A percentile compares a stretch with the other conserved stretches of the same genome.
Evolutionary conservation across 2,329 filamentous ascomycete species (phyloP).

Genomic region (Diaporthe capsici): DNA sequence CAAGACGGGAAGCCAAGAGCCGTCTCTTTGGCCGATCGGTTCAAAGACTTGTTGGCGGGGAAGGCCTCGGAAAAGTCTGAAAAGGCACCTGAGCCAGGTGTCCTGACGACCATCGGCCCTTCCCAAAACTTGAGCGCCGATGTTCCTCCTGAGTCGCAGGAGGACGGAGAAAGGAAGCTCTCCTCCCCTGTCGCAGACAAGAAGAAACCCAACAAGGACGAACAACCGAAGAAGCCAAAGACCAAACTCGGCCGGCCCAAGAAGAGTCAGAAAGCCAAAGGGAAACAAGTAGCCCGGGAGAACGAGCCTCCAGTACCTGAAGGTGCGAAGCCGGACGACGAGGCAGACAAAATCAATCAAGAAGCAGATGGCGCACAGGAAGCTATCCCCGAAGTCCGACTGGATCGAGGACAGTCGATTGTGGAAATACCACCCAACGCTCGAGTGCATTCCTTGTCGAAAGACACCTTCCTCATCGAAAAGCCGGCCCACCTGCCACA

Average conservation of each 20-base stretch:
- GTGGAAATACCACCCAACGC: conserved; percentile 28
- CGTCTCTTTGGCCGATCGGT: background rate
- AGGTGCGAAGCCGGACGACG: background rate
- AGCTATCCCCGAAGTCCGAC: background rate
- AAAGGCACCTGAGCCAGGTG: background rate
- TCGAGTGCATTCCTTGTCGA: conserved; percentile 34
- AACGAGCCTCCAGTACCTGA: background rate
- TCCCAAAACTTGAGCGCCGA: background rate
- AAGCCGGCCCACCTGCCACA: conserved; percentile 8
- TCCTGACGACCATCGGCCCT: background rate
- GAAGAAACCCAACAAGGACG: background rate
- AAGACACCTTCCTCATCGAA: conserved; percentile 30
- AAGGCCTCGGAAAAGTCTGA: background rate
- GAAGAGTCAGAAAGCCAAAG: conserved; percentile 12
- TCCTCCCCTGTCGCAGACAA: background rate
- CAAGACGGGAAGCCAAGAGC: conserved; percentile 11
- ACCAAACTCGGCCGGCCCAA: conserved; percentile 2
- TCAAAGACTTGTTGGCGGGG: background rate
- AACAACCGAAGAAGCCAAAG: conserved; percentile 14
- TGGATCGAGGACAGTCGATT: conserved; percentile 14
- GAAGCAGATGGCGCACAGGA: background rate
- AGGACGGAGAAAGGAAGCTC: background rate
- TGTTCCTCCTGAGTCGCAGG: background rate
- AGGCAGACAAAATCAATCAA: background rate
- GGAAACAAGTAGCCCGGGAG: conserved; percentile 4